These are phyloP conservation scores for Pachyrhizus erosus DNA, from an alignment of 306 rosid genomes.

Conservation along the genomic window DNA sequence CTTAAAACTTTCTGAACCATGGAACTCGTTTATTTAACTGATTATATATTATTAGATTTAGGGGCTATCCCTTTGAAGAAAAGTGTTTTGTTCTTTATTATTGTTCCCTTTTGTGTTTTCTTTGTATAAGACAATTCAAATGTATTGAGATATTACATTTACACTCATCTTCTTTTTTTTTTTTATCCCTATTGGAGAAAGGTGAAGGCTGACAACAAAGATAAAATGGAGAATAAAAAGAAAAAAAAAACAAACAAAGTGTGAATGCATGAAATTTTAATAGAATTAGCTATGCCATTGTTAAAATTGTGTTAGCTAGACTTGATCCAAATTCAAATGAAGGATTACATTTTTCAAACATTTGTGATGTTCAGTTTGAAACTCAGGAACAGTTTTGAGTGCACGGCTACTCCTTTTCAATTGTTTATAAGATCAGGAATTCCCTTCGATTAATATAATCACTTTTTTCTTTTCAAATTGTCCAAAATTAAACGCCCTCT, in stretches of 20 bases:
- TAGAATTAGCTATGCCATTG: neutral
- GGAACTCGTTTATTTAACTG: neutral
- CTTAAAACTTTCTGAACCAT: neutral
- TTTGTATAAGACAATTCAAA: no score
- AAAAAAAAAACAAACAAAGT: neutral
- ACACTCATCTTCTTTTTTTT: no score
- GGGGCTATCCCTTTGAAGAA: neutral
- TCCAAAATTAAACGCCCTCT: no score
- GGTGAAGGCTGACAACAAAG: neutral
- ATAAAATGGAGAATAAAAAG: neutral
- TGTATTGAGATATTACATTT: no score
- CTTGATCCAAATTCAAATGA: neutral
- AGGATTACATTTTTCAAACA: neutral
- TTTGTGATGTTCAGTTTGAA: neutral
- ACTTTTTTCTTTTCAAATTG: neutral
- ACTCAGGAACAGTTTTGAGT: neutral
- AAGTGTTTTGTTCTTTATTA: neutral
- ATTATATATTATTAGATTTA: neutral
- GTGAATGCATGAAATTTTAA: neutral
- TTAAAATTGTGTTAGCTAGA: neutral
- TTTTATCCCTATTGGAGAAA: no score
- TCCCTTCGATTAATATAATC: neutral
- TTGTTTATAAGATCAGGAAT: neutral
- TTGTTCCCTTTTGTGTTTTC: no score
- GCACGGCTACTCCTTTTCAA: slow-evolving; percentile 26